These are phyloP conservation scores for Besnoitia besnoiti DNA, from an alignment of 169 alveolate genomes.

Conservation along the genomic window DNA sequence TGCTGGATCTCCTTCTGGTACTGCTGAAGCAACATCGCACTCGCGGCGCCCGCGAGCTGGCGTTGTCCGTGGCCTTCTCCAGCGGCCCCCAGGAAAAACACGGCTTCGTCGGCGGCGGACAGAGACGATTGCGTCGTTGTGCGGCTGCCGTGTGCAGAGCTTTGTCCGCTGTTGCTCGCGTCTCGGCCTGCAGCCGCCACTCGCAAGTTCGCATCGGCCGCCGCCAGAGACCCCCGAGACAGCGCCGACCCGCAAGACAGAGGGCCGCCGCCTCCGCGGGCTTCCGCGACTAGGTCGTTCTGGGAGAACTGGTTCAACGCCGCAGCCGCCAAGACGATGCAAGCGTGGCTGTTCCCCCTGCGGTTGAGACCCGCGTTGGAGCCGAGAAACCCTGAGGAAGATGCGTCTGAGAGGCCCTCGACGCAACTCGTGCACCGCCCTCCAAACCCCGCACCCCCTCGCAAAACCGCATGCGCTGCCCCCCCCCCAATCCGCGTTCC, in stretches of 20 bases:
- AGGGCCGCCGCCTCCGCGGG: not conserved
- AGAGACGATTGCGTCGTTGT: slow-evolving; percentile 1
- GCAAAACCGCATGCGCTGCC: not conserved
- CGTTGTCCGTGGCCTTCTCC: not conserved
- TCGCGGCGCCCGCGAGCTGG: not conserved
- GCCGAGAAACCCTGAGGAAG: not conserved
- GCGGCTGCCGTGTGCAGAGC: not conserved
- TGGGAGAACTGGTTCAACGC: not conserved
- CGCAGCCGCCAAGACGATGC: not conserved
- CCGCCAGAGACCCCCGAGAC: not conserved
- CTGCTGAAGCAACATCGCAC: not conserved
- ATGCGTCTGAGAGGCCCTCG: not conserved
- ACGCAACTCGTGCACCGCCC: slow-evolving; percentile 8
- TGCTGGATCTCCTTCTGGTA: slow-evolving; percentile 3
- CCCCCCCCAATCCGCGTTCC: not conserved
- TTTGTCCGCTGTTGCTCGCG: not conserved
- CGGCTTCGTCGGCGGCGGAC: not conserved
- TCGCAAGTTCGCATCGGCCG: not conserved
- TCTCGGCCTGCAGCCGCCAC: not conserved
- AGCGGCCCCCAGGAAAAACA: not conserved
- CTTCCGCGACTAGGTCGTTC: not conserved
- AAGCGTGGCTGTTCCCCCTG: not conserved
- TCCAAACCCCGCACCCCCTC: not conserved
- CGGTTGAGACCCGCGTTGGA: not conserved
- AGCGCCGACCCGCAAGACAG: not conserved